phyloP scores from a whole-genome alignment of 2,329 filamentous ascomycete genomes.

The Cordyceps javanica region DNA sequence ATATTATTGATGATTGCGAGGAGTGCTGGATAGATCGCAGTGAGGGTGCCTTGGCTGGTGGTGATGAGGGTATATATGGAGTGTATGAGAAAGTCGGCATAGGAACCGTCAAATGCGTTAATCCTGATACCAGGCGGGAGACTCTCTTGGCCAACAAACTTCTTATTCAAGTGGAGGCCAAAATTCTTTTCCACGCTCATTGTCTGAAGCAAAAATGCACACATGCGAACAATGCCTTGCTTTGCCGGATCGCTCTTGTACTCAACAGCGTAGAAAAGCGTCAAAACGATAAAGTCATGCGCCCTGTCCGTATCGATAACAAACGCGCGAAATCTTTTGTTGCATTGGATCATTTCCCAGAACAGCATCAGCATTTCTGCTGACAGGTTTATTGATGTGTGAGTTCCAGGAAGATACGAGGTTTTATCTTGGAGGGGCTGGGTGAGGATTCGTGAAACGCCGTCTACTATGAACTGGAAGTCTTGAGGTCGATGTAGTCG shows the following conservation, averaged over 20 bases:
- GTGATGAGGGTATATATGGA: slow-evolving; percentile 91
- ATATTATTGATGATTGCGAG: slow-evolving; percentile 92
- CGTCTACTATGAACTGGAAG: slow-evolving; percentile 94
- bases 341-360: slow-evolving; percentile 96
- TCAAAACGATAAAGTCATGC: slow-evolving; percentile 85
- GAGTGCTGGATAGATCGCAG: slow-evolving; percentile 86
- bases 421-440: slow-evolving; percentile 85
- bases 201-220: slow-evolving; percentile 92
- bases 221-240: slow-evolving; percentile 92
- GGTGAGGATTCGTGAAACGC: slow-evolving; percentile 86
- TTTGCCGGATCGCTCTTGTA: slow-evolving; percentile 80
- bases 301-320: slow-evolving; percentile 93
- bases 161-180: slow-evolving; percentile 81
- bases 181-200: slow-evolving; percentile 90
- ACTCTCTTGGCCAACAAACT: slow-evolving; percentile 82
- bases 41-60: slow-evolving; percentile 80
- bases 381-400: slow-evolving; percentile 75
- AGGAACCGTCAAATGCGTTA: slow-evolving; percentile 77
- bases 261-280: slow-evolving; percentile 88
- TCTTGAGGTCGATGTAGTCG: slow-evolving; percentile 88
- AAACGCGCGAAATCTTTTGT: slow-evolving; percentile 93
- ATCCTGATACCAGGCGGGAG: slow-evolving; percentile 77
- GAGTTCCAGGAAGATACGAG: slow-evolving; percentile 81
- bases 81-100: slow-evolving; percentile 91
- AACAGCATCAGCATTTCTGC: slow-evolving; percentile 96